Percentiles rank a stretch among this genome's conserved stretches.
phyloP scores from a whole-genome alignment of 2,329 filamentous ascomycete species.

The Catunica adiposa region DNA sequence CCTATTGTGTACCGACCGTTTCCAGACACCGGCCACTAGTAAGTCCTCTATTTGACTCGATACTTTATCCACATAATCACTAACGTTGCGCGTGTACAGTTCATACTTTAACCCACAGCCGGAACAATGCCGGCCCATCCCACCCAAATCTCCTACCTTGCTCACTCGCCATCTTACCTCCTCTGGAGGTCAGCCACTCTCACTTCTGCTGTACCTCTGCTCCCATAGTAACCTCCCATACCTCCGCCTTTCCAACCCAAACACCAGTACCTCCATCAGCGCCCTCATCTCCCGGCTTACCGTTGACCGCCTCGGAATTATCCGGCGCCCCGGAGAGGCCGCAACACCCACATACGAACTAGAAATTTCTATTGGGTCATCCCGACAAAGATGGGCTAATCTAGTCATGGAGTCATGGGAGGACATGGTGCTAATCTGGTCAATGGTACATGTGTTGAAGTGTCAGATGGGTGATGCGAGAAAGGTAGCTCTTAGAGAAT shows the following conservation, averaged over 20 bases:
- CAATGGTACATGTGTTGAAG: conserved; percentile 31
- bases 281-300: not conserved
- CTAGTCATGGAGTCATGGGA: not conserved
- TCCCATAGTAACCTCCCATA: not conserved
- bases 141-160: not conserved
- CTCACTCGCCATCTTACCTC: not conserved
- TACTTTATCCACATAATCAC: not conserved
- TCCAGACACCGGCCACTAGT: not conserved
- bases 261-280: not conserved
- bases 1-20: not conserved
- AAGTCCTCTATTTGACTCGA: not conserved
- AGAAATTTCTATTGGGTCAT: not conserved
- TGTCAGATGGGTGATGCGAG: conserved; percentile 17
- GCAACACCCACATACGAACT: not conserved
- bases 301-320: not conserved
- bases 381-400: not conserved
- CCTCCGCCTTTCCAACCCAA: not conserved
- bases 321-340: not conserved
- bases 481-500: conserved; percentile 18
- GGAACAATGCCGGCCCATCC: not conserved
- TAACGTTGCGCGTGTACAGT: not conserved
- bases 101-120: not conserved
- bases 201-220: not conserved
- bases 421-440: conserved; percentile 3
- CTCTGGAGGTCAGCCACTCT: not conserved